phyloP scores from a whole-genome alignment of 768 basidiomycete species.

The Suillus weaverae region DNA sequence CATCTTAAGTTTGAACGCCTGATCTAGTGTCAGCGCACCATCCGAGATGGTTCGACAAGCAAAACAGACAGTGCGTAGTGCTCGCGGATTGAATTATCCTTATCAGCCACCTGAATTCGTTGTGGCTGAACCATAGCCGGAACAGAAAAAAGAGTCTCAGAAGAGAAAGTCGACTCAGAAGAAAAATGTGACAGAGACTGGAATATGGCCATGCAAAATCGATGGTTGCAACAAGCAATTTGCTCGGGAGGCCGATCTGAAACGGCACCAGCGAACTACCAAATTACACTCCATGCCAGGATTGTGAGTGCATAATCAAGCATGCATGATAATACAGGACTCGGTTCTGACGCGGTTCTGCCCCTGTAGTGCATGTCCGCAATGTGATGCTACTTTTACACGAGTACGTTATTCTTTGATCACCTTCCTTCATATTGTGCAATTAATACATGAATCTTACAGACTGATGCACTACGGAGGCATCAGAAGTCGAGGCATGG shows the following conservation, averaged over 20 bases:
- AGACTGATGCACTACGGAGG: slow-evolving; percentile 82
- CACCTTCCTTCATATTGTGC: slow-evolving; percentile 17
- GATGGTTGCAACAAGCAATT: slow-evolving; percentile 82
- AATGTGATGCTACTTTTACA: slow-evolving; percentile 80
- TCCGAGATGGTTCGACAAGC: slow-evolving; percentile 33
- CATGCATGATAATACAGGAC: slow-evolving; percentile 12
- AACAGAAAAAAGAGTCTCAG: slow-evolving; percentile 43
- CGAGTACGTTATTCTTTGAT: slow-evolving; percentile 49
- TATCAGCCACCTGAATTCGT: slow-evolving; percentile 23
- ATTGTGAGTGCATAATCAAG: slow-evolving; percentile 48
- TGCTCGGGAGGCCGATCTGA: slow-evolving; percentile 79
- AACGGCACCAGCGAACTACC: slow-evolving; percentile 79
- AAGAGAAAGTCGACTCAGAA: slow-evolving; percentile 40
- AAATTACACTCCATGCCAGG: slow-evolving; percentile 73
- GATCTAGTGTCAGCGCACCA: slow-evolving; percentile 9
- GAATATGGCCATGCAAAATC: slow-evolving; percentile 79
- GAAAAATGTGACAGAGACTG: slow-evolving; percentile 51
- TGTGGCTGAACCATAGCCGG: slow-evolving; percentile 27
- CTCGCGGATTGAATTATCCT: slow-evolving; percentile 13
- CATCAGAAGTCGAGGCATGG: slow-evolving; percentile 77
- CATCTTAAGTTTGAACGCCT: slow-evolving; percentile 5
- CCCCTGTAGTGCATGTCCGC: slow-evolving; percentile 61
- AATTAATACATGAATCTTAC: not conserved
- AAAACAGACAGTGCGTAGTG: slow-evolving; percentile 35
- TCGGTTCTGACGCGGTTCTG: slow-evolving; percentile 15